Base-by-base conservation (phyloP, 768 basidiomycete genomes). In the Mycena chlorophos region DNA sequence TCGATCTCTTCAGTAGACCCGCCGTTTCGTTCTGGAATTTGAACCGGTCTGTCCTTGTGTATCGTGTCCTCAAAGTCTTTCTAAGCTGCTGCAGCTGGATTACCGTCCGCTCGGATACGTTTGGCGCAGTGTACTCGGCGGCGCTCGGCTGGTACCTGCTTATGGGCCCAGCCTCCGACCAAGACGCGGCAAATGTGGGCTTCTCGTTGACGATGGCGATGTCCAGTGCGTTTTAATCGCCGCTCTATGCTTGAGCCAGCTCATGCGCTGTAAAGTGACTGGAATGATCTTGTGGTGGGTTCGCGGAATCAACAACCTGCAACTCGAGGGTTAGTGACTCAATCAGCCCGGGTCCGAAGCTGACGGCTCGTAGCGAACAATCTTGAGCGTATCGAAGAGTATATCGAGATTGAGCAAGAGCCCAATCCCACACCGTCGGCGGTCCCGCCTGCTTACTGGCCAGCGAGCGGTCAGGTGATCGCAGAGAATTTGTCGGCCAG, bases 391-490 rank as follows among this genome's bases (percentile, higher is more conserved):
- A 75, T 85, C 42, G 71, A 79, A 46, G 78, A 78, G 45, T 85
- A 84, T 61, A 65, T 84, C 30, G 67, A 72, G 19, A 81, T 83
- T 37, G 82, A 83, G 48, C 80, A 82, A 55, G 84, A 86, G 63
- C 72, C 0, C 56, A 67, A 23, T 38, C 52, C 52, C 57, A 69
- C 5, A 77, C 78, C 2, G 20, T 16, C 6, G 0, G 57, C 52
- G 10, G 64, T 74, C n/a, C 85, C 85, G 3, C 83, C 85, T 4
- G 84, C 85, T 0, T 80, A 83, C 54, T 87, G 85, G 85, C 85
- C 85, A 3, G 73, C 84, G 1, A 80, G 78, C 26, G 85, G 85
- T 1, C 69, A 74, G 13, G 69, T 86, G n/a, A 62, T 68, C 3
- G 78, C 83, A 1, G 78, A 85, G 56, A 73, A 78, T 28, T 68